phyloP scores from a whole-genome alignment of 1,284 basidiomycete species.

The Flammula alnicola region DNA sequence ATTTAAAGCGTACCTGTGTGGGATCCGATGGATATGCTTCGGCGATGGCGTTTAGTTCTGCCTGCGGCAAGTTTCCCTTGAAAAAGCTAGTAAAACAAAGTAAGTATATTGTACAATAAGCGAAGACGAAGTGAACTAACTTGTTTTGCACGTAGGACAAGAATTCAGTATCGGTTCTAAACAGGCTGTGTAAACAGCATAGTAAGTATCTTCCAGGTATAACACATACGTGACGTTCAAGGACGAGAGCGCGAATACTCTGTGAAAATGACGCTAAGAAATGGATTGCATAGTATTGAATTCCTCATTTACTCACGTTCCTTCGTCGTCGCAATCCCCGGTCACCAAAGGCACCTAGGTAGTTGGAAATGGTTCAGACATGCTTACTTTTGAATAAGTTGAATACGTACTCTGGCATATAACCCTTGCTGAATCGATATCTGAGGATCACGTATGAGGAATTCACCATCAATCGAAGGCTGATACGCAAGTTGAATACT shows the following conservation, averaged over 20 bases:
- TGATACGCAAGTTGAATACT: conserved; percentile 22
- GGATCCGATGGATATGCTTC: conserved; percentile 31
- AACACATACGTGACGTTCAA: conserved; percentile 27
- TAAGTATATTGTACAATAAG: too few relatives aligned
- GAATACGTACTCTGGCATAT: conserved; percentile 26
- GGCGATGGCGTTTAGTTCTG: conserved; percentile 23
- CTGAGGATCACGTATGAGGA: conserved; percentile 27
- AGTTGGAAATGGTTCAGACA: background rate
- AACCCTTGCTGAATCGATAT: conserved; percentile 29
- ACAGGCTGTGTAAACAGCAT: background rate
- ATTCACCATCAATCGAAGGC: conserved; percentile 25
- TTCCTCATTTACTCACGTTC: conserved; percentile 27
- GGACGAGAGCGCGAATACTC: conserved; percentile 22
- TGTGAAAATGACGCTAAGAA: conserved; percentile 4
- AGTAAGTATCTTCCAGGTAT: background rate
- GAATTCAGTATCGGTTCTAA: conserved; percentile 27
- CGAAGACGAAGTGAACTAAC: conserved; percentile 15
- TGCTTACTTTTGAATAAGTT: background rate
- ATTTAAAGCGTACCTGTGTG: too few relatives aligned
- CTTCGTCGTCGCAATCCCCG: conserved; percentile 35
- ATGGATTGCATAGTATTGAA: conserved; percentile 4
- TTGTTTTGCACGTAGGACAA: conserved; percentile 23
- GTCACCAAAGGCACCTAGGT: conserved; percentile 32
- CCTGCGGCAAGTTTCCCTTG: too few relatives aligned
- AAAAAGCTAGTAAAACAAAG: too few relatives aligned